A percentile compares a stretch with the other conserved stretches of the same genome.
Evolutionary conservation across 164 flowering plant genomes (phyloP).

Genomic region (Cinnamomum chago): DNA sequence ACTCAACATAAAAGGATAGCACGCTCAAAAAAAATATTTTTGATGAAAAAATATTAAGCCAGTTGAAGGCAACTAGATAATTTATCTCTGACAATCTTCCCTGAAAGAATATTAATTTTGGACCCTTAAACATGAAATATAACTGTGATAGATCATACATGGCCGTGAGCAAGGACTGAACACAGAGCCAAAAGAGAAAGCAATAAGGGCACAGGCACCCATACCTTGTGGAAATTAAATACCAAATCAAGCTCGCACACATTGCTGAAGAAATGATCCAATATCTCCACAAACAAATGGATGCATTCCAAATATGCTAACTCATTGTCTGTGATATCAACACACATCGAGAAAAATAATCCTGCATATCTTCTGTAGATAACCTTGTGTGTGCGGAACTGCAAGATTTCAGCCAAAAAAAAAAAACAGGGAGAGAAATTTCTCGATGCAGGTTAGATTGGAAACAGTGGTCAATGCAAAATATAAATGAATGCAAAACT

Average conservation of each 20-base stretch:
- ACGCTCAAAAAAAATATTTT: too few species aligned
- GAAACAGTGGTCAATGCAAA: too few species aligned
- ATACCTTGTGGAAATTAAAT: constrained; percentile 96
- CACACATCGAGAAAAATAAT: constrained; percentile 90
- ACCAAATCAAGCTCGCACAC: constrained; percentile 99
- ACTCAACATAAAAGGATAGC: too few species aligned
- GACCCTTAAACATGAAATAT: too few species aligned
- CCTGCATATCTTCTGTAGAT: constrained; percentile 99
- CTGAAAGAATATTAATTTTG: neutral
- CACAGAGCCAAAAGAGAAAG: neutral
- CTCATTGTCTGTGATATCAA: constrained; percentile 97
- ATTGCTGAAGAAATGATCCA: constrained; percentile 99
- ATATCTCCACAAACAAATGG: constrained; percentile 95
- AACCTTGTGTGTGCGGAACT: constrained; percentile 97
- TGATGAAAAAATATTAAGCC: too few species aligned
- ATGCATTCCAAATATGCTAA: constrained; percentile 94
- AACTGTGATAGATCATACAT: neutral
- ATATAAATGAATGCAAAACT: too few species aligned
- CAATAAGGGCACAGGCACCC: constrained; percentile 21
- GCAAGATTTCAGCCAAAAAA: constrained; percentile 19
- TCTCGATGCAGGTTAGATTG: too few species aligned
- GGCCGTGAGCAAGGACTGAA: neutral
- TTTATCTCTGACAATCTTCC: neutral
- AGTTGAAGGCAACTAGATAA: neutral
- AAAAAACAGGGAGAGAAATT: too few species aligned